phyloP scores from a whole-genome alignment of 1,139 yeast species.

The Geotrichum macrosporum region DNA sequence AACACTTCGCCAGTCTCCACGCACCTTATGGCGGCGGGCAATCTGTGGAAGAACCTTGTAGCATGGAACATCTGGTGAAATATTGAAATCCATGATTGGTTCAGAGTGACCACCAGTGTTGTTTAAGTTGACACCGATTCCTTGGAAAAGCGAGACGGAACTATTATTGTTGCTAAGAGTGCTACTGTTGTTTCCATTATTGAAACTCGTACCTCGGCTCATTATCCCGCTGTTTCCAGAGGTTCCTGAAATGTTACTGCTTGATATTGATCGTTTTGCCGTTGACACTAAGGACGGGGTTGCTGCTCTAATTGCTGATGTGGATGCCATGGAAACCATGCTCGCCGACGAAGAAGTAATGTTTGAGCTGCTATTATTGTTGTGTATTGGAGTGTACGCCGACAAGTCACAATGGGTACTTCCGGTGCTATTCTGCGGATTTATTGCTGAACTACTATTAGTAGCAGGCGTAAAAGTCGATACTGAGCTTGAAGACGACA shows the following conservation, averaged over 20 bases:
- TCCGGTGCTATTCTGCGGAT: constrained; percentile 6
- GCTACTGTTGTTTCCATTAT: not conserved
- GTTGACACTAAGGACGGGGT: constrained; percentile 7
- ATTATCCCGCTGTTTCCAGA: not conserved
- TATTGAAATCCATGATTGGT: constrained; percentile 21
- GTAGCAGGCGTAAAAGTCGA: not conserved
- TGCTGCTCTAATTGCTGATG: not conserved
- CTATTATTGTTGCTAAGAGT: no score
- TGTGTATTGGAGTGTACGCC: not conserved
- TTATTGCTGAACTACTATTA: not conserved
- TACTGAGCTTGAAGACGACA: no score
- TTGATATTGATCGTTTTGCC: constrained; percentile 4
- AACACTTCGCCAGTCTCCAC: constrained; percentile 83
- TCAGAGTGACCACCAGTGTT: constrained; percentile 12
- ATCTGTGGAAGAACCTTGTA: constrained; percentile 85
- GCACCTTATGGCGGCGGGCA: constrained; percentile 76
- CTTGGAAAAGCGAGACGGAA: no score
- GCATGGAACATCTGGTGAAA: constrained; percentile 69
- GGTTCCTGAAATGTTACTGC: not conserved
- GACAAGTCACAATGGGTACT: constrained; percentile 1
- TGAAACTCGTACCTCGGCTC: not conserved
- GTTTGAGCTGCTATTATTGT: not conserved
- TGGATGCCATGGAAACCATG: not conserved
- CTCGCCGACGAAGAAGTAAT: not conserved
- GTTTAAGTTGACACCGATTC: no score